Percentiles rank a stretch among this genome's conserved stretches.
These are phyloP conservation scores for Phialophora verrucosa DNA, from an alignment of 2,329 filamentous ascomycete species.

Conservation along the genomic window DNA sequence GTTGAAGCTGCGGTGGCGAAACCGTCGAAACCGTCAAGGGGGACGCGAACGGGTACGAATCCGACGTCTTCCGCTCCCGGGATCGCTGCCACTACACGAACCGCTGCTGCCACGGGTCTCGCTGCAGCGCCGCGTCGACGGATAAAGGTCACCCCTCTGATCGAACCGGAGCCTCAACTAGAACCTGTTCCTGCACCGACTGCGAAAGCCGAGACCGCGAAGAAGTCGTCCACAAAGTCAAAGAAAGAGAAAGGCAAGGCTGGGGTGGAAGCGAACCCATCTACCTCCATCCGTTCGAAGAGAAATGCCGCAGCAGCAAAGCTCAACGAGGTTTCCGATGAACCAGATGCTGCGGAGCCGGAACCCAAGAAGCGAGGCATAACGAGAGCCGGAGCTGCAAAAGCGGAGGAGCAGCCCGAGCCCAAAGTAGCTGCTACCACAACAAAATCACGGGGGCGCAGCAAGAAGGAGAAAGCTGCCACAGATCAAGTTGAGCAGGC, in stretches of 20 bases:
- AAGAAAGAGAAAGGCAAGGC: slow-evolving; percentile 30
- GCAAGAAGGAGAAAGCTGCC: slow-evolving; percentile 38
- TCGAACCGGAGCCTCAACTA: slow-evolving; percentile 9
- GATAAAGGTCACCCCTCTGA: slow-evolving; percentile 38
- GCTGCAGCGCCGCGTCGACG: slow-evolving; percentile 39
- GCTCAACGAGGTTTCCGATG: slow-evolving; percentile 10
- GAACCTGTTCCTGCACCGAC: slow-evolving; percentile 18
- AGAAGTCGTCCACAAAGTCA: slow-evolving; percentile 28
- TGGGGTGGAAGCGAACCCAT: slow-evolving; percentile 14
- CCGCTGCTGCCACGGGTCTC: slow-evolving; percentile 16
- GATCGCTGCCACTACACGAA: neutral
- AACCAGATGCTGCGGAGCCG: slow-evolving; percentile 16
- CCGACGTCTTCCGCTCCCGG: slow-evolving; percentile 8
- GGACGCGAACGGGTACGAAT: slow-evolving; percentile 14
- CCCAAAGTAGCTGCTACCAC: slow-evolving; percentile 10
- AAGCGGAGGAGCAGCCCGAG: slow-evolving; percentile 9
- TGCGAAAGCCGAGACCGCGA: slow-evolving; percentile 21
- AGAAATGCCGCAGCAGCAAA: slow-evolving; percentile 17
- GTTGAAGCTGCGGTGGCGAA: slow-evolving; percentile 10
- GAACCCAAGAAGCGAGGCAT: slow-evolving; percentile 31
- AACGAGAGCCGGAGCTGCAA: slow-evolving; percentile 16
- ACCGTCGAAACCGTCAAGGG: slow-evolving; percentile 19
- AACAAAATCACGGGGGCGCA: slow-evolving; percentile 40
- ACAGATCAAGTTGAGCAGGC: slow-evolving; percentile 20
- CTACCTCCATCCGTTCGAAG: slow-evolving; percentile 24